Evolutionary conservation across 768 basidiomycete genomes (phyloP), one percentile per base, ranked within the genome.

Genomic region (Mycena venus): DNA sequence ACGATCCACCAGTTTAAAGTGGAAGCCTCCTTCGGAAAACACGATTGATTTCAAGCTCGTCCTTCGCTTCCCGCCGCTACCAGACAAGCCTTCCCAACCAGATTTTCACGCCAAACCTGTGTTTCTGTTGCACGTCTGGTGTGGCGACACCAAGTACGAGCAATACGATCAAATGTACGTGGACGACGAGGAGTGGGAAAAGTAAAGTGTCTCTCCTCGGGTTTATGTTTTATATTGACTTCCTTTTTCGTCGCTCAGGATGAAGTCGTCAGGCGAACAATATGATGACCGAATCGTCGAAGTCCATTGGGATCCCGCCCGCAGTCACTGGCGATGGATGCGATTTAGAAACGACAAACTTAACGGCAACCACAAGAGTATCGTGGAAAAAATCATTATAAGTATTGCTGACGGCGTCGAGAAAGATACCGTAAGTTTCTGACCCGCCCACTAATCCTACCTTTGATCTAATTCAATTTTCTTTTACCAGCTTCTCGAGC

Each of bases 1-100:
- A 77, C 63, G 68, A 75, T 58, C 21, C 38, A 64, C 31, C 77
- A 99, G 98, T 75, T 83, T 99, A 80, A 99, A 99, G 84, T 99
- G 98, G 98, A 99, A 99, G 83, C 97, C 97, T 1, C 97, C 98
- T 0, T 95, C 94, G 2, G 98, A 99, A 81, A 99, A 99, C 82
- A 97, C 97, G 2, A 94, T 99, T 78, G 98, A 99, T 83, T 99
- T 99, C 88, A 96, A 96, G 82, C 93, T 99, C 32, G 90, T 97
- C 60, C 86, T 99, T n/a, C 93, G 96, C 36, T 99, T 99, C 82
- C 97, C 98, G 0, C 91, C 96, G 1, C 82, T 84, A 4, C 80
- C 81, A 19, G 84, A 84, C 27, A 83, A 92, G 63, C 87, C 90
- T 0, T 77, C 84, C 9, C 83, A 91, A 78, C 95, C 96, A 1